Evolutionary conservation across 176 grass and related monocot species (phyloP).

Genomic region (Hyparrhenia diplandra): DNA sequence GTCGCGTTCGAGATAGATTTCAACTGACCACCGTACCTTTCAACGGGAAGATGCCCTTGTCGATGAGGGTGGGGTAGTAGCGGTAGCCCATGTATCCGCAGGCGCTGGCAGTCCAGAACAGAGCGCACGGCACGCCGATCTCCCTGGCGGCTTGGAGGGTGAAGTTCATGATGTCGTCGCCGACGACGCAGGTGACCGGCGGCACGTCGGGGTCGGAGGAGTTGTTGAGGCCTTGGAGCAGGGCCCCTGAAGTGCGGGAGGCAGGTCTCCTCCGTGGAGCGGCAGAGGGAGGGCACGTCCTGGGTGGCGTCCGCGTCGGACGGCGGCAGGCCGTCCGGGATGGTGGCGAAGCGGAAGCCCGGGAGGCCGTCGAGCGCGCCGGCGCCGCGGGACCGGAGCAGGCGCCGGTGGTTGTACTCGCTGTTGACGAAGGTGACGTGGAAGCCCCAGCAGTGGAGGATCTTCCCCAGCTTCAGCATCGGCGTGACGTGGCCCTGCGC

Average conservation of each 20-base stretch:
- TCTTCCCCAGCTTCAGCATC: conserved; percentile 70
- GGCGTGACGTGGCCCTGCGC: conserved; percentile 56
- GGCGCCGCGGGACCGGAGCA: conserved; percentile 41
- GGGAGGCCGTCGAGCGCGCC: conserved; percentile 8
- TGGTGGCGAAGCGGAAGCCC: conserved; percentile 42
- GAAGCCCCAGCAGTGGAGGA: conserved; percentile 57
- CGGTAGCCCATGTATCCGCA: conserved; percentile 43
- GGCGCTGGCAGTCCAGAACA: conserved; percentile 47
- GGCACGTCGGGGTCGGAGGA: conserved; percentile 24
- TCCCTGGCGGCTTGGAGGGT: conserved; percentile 33
- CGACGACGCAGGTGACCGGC: conserved; percentile 48
- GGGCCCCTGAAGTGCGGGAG: conserved; percentile 25
- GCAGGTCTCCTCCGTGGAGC: conserved; percentile 32
- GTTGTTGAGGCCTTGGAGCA: conserved; percentile 34
- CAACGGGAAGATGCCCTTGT: conserved; percentile 53
- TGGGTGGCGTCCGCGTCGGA: conserved; percentile 47
- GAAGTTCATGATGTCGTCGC: conserved; percentile 46
- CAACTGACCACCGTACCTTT: too few relatives aligned
- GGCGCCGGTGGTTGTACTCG: conserved; percentile 54
- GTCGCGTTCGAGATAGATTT: not conserved
- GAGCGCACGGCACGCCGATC: conserved; percentile 26
- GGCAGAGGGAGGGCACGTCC: conserved; percentile 32
- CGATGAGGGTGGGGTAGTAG: conserved; percentile 29
- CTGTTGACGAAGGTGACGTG: conserved; percentile 69
- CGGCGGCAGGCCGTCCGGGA: conserved; percentile 46